Base-by-base conservation (phyloP, 768 basidiomycete species). In the Hemileccinum impolitum region DNA sequence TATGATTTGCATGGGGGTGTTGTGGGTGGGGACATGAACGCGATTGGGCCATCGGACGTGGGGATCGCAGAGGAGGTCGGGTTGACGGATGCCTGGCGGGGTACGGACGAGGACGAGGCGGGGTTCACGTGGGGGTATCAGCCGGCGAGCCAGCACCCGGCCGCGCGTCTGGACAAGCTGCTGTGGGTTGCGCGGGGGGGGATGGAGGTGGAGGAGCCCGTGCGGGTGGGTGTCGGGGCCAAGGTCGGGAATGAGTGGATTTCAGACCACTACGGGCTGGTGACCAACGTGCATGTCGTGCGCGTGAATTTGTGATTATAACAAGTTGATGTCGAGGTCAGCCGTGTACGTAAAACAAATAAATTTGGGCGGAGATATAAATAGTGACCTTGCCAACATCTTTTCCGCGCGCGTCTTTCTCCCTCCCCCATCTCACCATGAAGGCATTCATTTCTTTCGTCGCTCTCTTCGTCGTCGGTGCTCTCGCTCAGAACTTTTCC, bases 111-210 rank as follows among this genome's bases (percentile, higher is more conserved):
- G 1, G 75, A 76, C 19, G 68, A 74, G 17, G 59, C 64, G 0
- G 80, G 80, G 8, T 68, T 70, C 51, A 90, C 87, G 0, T 90
- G 87, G 87, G 87, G 87, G 5, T 77, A 78, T 52, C 85, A 87
- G 61, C 78, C 82, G 11, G 55, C 47, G 17, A 43, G 37, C 21
- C 61, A 71, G 25, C 79, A 59, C 56, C 81, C 84, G 0, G 59
- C 78, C 1, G 78, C 68, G 3, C 68, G 87, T 47, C 61, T 89
- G 55, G 87, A 90, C 70, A 87, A 82, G 61, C 67, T 90, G 12
- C 64, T 87, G 39, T 87, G 80, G 57, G 66, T 79, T 28, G 64
- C 76, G 8, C 70, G 74, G 13, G 69, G 72, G 41, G 75, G 74
- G 6, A 72, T 81, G 47, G 71, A 71, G 43, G 72, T 88, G 31